A percentile compares a stretch with the other conserved stretches of the same genome.
Evolutionary conservation across 2,329 filamentous ascomycete genomes (phyloP).

Genomic region (Botryotinia globosa): DNA sequence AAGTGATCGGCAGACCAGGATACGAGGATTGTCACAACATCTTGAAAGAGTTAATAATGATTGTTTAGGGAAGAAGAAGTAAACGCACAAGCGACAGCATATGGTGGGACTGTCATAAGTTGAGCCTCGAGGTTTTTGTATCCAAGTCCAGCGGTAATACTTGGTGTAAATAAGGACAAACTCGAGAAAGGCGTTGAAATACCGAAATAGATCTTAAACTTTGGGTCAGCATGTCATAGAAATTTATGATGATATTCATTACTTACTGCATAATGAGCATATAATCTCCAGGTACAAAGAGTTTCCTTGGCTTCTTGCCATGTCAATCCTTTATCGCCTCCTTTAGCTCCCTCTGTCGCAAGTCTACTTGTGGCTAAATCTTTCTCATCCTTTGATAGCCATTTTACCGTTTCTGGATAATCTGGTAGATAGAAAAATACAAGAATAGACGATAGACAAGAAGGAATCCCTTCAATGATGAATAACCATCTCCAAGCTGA

Average conservation of each 20-base stretch:
- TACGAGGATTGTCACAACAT: constrained; percentile 46
- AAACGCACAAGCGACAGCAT: constrained; percentile 53
- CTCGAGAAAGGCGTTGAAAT: constrained; percentile 56
- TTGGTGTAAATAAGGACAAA: constrained; percentile 60
- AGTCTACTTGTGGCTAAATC: constrained; percentile 43
- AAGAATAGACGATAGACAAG: constrained; percentile 48
- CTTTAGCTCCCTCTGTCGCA: constrained; percentile 43
- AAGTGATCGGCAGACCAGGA: constrained; percentile 63
- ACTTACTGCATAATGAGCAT: constrained; percentile 50
- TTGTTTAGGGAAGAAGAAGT: not conserved
- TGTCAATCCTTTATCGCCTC: constrained; percentile 44
- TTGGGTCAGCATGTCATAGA: not conserved
- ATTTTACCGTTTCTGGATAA: constrained; percentile 48
- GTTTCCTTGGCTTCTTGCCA: constrained; percentile 48
- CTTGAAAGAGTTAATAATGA: constrained; percentile 17
- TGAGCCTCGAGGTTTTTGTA: constrained; percentile 58
- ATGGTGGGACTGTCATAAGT: constrained; percentile 65
- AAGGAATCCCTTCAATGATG: constrained; percentile 36
- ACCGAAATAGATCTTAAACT: constrained; percentile 47
- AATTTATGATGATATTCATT: not conserved
- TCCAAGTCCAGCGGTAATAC: constrained; percentile 58
- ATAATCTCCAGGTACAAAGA: constrained; percentile 50
- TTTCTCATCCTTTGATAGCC: constrained; percentile 46
- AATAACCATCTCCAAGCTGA: constrained; percentile 38
- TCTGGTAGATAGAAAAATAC: constrained; percentile 49